phyloP scores from a whole-genome alignment of 768 basidiomycete species.

The Fistulinella prunicolor region DNA sequence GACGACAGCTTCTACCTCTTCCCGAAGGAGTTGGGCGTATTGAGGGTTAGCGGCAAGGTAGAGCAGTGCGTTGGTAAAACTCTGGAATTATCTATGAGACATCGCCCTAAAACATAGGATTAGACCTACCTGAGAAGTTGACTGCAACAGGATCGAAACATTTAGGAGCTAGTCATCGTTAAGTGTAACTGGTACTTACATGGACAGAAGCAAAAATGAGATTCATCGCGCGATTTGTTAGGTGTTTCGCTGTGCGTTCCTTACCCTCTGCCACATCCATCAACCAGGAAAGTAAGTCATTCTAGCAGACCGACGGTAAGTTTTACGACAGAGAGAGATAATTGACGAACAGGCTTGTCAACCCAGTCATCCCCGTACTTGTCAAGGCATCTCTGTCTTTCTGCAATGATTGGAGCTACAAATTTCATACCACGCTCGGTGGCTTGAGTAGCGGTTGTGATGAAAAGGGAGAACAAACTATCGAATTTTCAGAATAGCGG shows the following conservation, averaged over 20 bases:
- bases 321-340: not conserved
- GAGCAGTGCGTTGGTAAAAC: constrained; percentile 33
- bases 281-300: not conserved
- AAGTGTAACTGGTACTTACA: too few relatives aligned
- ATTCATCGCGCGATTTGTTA: not conserved
- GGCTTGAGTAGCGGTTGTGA: not conserved
- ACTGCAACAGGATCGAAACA: too few relatives aligned
- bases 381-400: not conserved
- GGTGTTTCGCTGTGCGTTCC: not conserved
- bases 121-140: too few relatives aligned
- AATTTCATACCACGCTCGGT: not conserved
- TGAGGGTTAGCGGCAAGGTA: constrained; percentile 36
- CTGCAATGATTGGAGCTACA: not conserved
- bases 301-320: not conserved
- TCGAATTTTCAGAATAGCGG: not conserved
- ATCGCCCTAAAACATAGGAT: too few relatives aligned
- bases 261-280: not conserved
- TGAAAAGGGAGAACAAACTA: not conserved
- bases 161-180: too few relatives aligned
- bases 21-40: constrained; percentile 33
- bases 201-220: not conserved
- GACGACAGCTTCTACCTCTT: constrained; percentile 36
- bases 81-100: constrained; percentile 21
- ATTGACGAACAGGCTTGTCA: not conserved
- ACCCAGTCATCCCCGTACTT: not conserved